phyloP scores from a whole-genome alignment of 441 rosid genomes.

The Gossypium schwendimanii region DNA sequence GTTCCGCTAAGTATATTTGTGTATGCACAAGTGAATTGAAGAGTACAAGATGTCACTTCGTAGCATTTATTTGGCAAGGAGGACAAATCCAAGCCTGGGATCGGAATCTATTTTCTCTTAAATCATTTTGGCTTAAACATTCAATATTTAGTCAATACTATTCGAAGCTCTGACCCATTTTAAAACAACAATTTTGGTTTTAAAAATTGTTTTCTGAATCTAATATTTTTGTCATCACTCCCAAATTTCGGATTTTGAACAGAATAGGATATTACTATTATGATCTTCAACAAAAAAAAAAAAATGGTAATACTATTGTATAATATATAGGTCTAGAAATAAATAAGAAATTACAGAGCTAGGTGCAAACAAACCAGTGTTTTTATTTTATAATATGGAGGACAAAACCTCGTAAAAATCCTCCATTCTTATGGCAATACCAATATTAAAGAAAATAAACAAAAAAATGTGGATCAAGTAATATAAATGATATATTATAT shows the following conservation, averaged over 20 bases:
- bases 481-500: background rate
- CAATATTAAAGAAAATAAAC: background rate
- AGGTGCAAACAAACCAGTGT: background rate
- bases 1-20: too few species aligned
- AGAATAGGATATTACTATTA: too few species aligned
- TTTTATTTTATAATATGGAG: background rate
- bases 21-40: too few species aligned
- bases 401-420: constrained; percentile 9
- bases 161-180: background rate
- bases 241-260: too few species aligned
- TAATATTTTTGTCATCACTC: too few species aligned
- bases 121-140: too few species aligned
- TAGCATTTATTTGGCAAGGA: too few species aligned
- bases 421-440: background rate
- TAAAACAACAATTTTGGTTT: background rate
- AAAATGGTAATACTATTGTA: background rate
- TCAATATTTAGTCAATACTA: too few species aligned
- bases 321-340: background rate
- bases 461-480: background rate
- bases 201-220: background rate
- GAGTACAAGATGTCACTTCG: too few species aligned
- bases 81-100: too few species aligned
- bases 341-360: background rate
- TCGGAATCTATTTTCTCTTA: too few species aligned
- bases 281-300: background rate